phyloP scores from a whole-genome alignment of 805 yeast species.

The Candida endomychidarum region DNA sequence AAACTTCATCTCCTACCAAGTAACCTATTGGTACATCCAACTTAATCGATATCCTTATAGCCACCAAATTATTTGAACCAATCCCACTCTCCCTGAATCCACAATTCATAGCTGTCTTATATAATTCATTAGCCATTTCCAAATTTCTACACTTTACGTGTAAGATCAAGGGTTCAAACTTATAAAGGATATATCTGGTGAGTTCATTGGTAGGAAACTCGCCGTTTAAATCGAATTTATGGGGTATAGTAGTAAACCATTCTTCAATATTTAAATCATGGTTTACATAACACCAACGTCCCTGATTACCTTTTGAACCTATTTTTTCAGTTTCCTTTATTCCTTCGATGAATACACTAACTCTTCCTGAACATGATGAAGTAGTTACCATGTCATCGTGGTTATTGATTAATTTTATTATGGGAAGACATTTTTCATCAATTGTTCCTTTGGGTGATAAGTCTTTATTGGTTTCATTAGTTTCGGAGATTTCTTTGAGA shows the following conservation, averaged over 20 bases:
- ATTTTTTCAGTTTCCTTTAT: constrained; percentile 47
- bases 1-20: constrained; percentile 30
- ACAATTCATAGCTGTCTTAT: constrained; percentile 73
- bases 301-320: constrained; percentile 86
- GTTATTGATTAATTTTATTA: constrained; percentile 65
- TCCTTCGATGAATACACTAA: constrained; percentile 81
- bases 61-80: constrained; percentile 75
- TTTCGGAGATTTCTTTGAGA: constrained; percentile 50
- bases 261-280: constrained; percentile 53
- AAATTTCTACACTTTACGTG: constrained; percentile 77
- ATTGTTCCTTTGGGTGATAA: constrained; percentile 87
- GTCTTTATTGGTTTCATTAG: constrained; percentile 48
- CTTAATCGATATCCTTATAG: constrained; percentile 70
- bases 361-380: constrained; percentile 85
- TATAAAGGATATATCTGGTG: constrained; percentile 63
- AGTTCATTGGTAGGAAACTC: constrained; percentile 9
- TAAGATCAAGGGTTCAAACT: constrained; percentile 81
- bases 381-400: constrained; percentile 76
- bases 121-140: constrained; percentile 57
- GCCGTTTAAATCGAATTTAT: constrained; percentile 15
- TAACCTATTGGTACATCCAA: constrained; percentile 78
- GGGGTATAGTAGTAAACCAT: constrained; percentile 46
- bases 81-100: constrained; percentile 89
- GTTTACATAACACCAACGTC: constrained; percentile 78
- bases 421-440: constrained; percentile 72